A percentile compares a stretch with the other conserved stretches of the same genome.
Conservation (phyloP, 1,139 yeast species). For the Candida tunisiensis region DNA sequence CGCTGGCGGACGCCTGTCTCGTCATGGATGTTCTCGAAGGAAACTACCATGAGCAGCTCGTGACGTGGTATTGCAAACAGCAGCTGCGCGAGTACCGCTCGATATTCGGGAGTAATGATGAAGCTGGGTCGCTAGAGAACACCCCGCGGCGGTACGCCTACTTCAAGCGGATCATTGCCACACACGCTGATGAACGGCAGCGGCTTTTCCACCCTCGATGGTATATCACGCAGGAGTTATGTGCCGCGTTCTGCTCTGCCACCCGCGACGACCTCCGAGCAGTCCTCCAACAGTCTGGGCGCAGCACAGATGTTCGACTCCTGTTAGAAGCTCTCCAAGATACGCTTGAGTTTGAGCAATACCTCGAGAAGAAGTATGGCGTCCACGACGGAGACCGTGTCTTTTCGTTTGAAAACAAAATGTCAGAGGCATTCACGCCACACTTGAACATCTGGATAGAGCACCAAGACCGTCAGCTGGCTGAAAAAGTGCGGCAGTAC, state of each 20-base stretch:
- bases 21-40: constrained; percentile 53
- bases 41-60: constrained; percentile 41
- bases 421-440: constrained; percentile 73
- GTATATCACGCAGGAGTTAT: constrained; percentile 48
- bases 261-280: constrained; percentile 51
- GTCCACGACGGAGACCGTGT: constrained; percentile 6
- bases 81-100: constrained; percentile 58
- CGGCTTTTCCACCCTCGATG: constrained; percentile 52
- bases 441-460: constrained; percentile 75
- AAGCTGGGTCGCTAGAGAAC: constrained; percentile 89
- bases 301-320: constrained; percentile 31
- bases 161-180: constrained; percentile 52
- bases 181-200: constrained; percentile 36
- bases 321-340: constrained; percentile 44
- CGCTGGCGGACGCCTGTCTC: constrained; percentile 45
- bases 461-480: constrained; percentile 55
- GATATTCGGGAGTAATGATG: constrained; percentile 66
- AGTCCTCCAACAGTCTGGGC: constrained; percentile 19
- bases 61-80: constrained; percentile 58
- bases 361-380: constrained; percentile 40
- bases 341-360: constrained; percentile 65
- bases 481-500: constrained; percentile 33
- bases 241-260: constrained; percentile 45
- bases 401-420: constrained; percentile 24
- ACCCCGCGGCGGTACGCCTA: constrained; percentile 66